A percentile compares a stretch with the other conserved stretches of the same genome.
Conservation (phyloP, 768 basidiomycete genomes). For the Gelatoporia subvermispora region DNA sequence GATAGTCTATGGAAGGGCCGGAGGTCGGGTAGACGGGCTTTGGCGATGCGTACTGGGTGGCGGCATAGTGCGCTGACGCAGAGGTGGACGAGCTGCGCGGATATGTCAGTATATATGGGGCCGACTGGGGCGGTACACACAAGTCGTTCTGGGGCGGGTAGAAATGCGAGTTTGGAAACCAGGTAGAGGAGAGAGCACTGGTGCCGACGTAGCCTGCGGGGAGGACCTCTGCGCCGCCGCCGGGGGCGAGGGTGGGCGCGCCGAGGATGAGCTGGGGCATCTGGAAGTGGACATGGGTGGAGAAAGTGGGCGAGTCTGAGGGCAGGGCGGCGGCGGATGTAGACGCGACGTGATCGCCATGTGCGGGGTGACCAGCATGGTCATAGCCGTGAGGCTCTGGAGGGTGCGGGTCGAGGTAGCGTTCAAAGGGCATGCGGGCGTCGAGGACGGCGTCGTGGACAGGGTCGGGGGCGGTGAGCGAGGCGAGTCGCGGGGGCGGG, state of each 20-base stretch:
- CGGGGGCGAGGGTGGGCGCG: conserved; percentile 58
- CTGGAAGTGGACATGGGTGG: conserved; percentile 44
- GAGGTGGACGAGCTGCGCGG: conserved; percentile 1
- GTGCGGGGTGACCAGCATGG: neutral
- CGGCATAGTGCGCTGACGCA: neutral
- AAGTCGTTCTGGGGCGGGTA: conserved; percentile 7
- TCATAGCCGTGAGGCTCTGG: conserved; percentile 4
- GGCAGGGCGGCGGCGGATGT: conserved; percentile 8
- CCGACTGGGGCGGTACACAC: conserved; percentile 4
- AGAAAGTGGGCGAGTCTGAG: conserved; percentile 17
- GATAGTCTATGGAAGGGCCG: neutral
- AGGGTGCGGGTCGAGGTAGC: conserved; percentile 16
- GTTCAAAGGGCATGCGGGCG: conserved; percentile 22
- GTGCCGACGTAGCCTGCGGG: conserved; percentile 37
- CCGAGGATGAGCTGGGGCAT: conserved; percentile 63
- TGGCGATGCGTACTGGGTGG: neutral
- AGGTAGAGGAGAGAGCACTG: conserved; percentile 29
- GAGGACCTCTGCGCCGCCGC: conserved; percentile 74
- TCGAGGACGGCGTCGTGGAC: neutral
- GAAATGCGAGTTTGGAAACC: conserved; percentile 38
- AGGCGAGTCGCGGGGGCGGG: too few relatives aligned
- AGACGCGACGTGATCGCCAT: neutral
- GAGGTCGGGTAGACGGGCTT: neutral
- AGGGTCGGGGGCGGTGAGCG: too few relatives aligned
- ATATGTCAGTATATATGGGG: neutral